phyloP scores from a whole-genome alignment of 164 flowering plant species.

The Paratinospora sagittata region DNA sequence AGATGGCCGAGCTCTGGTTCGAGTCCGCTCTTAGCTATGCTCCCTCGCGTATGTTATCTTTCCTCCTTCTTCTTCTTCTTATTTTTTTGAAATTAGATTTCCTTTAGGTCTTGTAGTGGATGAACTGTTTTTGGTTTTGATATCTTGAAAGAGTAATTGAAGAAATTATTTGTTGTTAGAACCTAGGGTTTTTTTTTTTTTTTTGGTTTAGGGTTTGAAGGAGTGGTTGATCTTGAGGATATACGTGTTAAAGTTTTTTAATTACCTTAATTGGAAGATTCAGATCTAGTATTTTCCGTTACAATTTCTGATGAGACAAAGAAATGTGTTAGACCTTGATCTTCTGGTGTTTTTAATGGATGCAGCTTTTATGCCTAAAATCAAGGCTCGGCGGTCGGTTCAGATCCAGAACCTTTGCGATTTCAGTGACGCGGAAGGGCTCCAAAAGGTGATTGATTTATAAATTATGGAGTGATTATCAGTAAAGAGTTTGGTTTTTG shows the following conservation, averaged over 20 bases:
- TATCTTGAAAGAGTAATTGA: background rate
- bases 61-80: background rate
- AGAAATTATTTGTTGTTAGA: background rate
- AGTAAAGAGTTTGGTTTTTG: background rate
- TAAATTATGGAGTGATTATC: background rate
- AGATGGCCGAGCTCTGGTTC: slow-evolving; percentile 77
- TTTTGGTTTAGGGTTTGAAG: background rate
- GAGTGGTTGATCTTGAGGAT: background rate
- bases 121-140: background rate
- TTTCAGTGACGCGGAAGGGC: slow-evolving; percentile 52
- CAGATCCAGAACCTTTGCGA: slow-evolving; percentile 51
- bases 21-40: slow-evolving; percentile 53
- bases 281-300: background rate
- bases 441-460: slow-evolving; percentile 32
- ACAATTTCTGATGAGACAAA: background rate
- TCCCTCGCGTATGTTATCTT: slow-evolving; percentile 64
- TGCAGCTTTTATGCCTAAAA: slow-evolving; percentile 82
- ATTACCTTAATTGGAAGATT: background rate
- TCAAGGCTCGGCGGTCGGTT: slow-evolving; percentile 55
- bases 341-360: background rate
- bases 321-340: slow-evolving; percentile 7
- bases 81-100: background rate
- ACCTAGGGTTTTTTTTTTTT: background rate
- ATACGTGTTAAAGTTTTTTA: background rate
- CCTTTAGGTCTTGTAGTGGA: too few relatives aligned